Percentiles rank a stretch among this genome's conserved stretches.
phyloP scores from a whole-genome alignment of 225 moss, liverwort and hornwort species.

The Pleurozium schreberi region DNA sequence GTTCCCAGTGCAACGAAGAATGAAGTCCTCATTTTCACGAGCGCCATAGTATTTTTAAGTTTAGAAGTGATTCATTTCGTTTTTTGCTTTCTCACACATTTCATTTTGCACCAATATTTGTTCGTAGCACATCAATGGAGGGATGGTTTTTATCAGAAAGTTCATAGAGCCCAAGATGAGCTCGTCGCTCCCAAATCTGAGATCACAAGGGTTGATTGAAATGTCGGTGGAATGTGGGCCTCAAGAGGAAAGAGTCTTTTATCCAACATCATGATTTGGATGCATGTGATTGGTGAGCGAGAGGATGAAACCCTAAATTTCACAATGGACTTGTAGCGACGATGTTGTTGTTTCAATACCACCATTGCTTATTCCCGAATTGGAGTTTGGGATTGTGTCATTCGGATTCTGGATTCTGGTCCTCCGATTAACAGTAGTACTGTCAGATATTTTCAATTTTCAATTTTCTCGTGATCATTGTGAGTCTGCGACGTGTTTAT shows the following conservation, averaged over 20 bases:
- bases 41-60: neutral
- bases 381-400: neutral
- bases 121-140: neutral
- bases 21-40: neutral
- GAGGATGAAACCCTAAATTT: neutral
- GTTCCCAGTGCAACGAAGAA: neutral
- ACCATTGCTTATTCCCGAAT: neutral
- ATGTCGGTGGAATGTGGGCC: neutral
- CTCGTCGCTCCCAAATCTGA: neutral
- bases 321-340: neutral
- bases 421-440: neutral
- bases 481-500: neutral
- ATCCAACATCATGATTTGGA: neutral
- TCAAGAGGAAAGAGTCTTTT: neutral
- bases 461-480: neutral
- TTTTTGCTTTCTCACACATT: neutral
- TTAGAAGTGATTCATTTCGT: neutral
- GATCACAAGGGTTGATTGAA: neutral
- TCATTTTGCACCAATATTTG: neutral
- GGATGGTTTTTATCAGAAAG: neutral
- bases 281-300: neutral
- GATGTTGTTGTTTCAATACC: neutral
- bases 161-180: neutral
- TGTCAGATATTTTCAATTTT: neutral
- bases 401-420: neutral